Percentiles rank a stretch among this genome's conserved stretches.
Conservation (phyloP, 257 asterid species). For the Prunella vulgaris region DNA sequence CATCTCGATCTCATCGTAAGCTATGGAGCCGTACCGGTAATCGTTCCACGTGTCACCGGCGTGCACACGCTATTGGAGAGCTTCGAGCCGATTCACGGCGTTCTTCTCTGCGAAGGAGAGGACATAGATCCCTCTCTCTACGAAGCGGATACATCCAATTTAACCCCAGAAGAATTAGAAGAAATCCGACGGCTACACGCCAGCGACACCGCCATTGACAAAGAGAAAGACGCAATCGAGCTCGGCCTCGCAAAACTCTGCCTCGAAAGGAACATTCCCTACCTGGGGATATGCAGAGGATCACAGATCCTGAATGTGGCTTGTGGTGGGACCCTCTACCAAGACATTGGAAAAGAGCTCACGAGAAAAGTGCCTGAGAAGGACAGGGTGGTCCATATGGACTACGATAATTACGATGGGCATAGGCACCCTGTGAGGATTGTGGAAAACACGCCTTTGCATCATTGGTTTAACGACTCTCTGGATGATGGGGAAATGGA, state of each 20-base stretch:
- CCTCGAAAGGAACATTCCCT: slow-evolving; percentile 81
- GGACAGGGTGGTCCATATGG: slow-evolving; percentile 46
- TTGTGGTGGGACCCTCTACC: slow-evolving; percentile 87
- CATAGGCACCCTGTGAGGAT: slow-evolving; percentile 61
- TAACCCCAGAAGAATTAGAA: slow-evolving; percentile 58
- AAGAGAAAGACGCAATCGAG: slow-evolving; percentile 78
- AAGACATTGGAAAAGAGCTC: slow-evolving; percentile 64
- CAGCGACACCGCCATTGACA: slow-evolving; percentile 70
- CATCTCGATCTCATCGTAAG: slow-evolving; percentile 75
- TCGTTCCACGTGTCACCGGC: slow-evolving; percentile 79
- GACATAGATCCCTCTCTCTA: slow-evolving; percentile 79
- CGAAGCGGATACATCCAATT: slow-evolving; percentile 41
- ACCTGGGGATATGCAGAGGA: slow-evolving; percentile 84
- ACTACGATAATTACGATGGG: slow-evolving; percentile 71
- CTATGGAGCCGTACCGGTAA: slow-evolving; percentile 79
- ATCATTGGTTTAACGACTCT: slow-evolving; percentile 67
- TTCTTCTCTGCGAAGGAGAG: slow-evolving; percentile 87
- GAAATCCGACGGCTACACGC: slow-evolving; percentile 53
- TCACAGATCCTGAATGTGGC: slow-evolving; percentile 90
- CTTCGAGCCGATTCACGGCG: slow-evolving; percentile 88
- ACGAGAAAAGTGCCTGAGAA: slow-evolving; percentile 17
- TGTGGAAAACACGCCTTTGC: slow-evolving; percentile 58
- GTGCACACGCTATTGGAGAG: slow-evolving; percentile 65
- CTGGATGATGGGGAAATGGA: slow-evolving; percentile 46
- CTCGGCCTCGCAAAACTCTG: slow-evolving; percentile 73